Base-by-base conservation (phyloP, 2,329 filamentous ascomycete genomes). In the Alternaria gaisen region DNA sequence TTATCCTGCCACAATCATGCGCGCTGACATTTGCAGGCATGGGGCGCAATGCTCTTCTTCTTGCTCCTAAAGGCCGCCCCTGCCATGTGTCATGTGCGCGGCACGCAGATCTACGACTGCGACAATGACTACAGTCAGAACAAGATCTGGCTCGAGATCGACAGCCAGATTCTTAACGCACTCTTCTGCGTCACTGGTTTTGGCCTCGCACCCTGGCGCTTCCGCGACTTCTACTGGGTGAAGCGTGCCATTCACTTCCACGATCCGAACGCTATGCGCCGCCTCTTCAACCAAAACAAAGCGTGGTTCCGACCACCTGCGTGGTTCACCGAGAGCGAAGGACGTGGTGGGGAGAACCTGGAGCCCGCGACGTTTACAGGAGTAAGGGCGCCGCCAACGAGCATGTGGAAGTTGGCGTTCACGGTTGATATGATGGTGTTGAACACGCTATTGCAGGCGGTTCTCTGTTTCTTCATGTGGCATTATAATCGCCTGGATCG, bases 41-140 rank as follows among this genome's bases (percentile, higher is more conserved):
- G 93, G 92, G 93, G 93, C 56, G 92, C 90, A 58, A 96, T 96
- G 93, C 84, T 96, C 40, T 96, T 97, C 79, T 83, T 97, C 28
- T 83, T 97, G 2, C 87, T 96, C 30, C 90, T 89, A 81, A 91
- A 92, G 70, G 92, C 84, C n/a, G 82, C 87, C 1, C 89, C 89
- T 8, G 86, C 87, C 61, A 92, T 93, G 91, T 92, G 91, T 81
- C 74, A 81, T 34, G 32, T 34, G 32, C 32, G 32, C 1, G 32
- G 32, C 32, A 34, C 32, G 11, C 32, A 34, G 14, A 34, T 34
- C 77, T 76, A 80, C 84, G 64, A 88, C 86, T 94, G 91, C 80
- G 84, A 91, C 72, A 83, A 91, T 67, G 88, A 92, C 74, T 82
- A 92, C 71, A 91, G 90, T 0, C 87, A 91, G 2, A 87, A 92